Percentiles rank a stretch among this genome's conserved stretches.
Conservation (phyloP, 306 rosid species). For the Dalbergia cochinchinensis region DNA sequence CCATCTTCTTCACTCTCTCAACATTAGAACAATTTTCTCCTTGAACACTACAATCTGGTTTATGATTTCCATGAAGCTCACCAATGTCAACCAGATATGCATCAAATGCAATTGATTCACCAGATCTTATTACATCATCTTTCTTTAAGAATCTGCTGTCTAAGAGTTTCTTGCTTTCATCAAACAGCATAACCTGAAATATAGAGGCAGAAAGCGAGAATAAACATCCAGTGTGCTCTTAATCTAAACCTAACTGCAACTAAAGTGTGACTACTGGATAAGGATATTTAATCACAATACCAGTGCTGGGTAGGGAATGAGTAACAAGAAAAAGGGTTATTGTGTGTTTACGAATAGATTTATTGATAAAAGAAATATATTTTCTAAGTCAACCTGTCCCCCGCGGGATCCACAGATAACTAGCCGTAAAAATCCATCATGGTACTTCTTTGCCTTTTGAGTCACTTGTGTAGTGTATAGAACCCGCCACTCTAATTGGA, state of each 20-base stretch:
- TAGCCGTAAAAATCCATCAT: slow-evolving; percentile 74
- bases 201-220: slow-evolving; percentile 34
- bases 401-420: slow-evolving; percentile 60
- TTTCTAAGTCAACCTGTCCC: slow-evolving; percentile 66
- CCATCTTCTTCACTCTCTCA: slow-evolving; percentile 47
- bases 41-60: slow-evolving; percentile 52
- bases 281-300: slow-evolving; percentile 19
- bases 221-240: slow-evolving; percentile 29
- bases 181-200: slow-evolving; percentile 73
- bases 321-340: neutral
- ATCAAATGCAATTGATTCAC: slow-evolving; percentile 70
- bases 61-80: slow-evolving; percentile 60
- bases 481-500: slow-evolving; percentile 75
- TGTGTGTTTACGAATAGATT: slow-evolving; percentile 1
- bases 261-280: neutral
- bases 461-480: slow-evolving; percentile 82
- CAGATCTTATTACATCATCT: slow-evolving; percentile 67
- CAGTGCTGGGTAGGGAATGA: neutral
- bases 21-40: slow-evolving; percentile 40
- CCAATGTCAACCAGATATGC: slow-evolving; percentile 78
- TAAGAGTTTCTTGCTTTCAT: slow-evolving; percentile 65
- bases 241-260: slow-evolving; percentile 32
- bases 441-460: slow-evolving; percentile 89
- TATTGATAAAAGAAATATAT: slow-evolving; percentile 40
- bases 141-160: slow-evolving; percentile 74